Conservation (phyloP, 805 yeast species). For the Metschnikowia cerradonensis region DNA sequence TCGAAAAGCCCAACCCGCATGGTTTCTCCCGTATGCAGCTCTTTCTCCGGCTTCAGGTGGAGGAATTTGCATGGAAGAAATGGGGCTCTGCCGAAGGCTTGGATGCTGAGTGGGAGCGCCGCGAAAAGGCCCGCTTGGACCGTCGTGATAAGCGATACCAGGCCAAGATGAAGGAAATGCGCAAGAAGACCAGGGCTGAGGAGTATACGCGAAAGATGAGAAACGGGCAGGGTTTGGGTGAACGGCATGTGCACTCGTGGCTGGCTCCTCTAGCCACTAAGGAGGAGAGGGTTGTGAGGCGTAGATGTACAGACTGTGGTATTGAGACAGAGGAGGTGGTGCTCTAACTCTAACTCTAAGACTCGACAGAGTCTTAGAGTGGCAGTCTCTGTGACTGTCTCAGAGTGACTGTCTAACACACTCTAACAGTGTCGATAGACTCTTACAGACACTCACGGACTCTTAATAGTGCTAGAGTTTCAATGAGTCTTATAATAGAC, state of each 20-base stretch:
- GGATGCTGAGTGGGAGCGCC: constrained; percentile 86
- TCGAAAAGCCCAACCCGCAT: constrained; percentile 93
- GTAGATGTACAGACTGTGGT: constrained; percentile 79
- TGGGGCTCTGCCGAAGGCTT: constrained; percentile 91
- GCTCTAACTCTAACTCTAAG: constrained; percentile 22
- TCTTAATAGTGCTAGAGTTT: no score
- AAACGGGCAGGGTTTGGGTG: constrained; percentile 50
- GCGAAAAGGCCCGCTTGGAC: constrained; percentile 68
- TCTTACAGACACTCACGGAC: no score
- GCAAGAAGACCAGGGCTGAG: constrained; percentile 89
- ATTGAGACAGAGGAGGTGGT: constrained; percentile 76
- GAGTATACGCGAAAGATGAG: constrained; percentile 71
- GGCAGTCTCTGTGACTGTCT: no score
- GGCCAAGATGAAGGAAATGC: constrained; percentile 77
- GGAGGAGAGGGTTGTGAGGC: constrained; percentile 32
- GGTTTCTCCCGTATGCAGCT: constrained; percentile 92
- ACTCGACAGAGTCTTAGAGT: no score
- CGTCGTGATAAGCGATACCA: constrained; percentile 78
- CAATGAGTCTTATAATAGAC: no score
- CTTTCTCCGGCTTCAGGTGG: constrained; percentile 87
- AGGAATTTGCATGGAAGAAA: constrained; percentile 84
- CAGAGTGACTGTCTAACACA: no score
- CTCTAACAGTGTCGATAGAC: no score
- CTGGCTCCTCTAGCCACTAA: constrained; percentile 41
- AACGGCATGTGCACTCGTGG: constrained; percentile 74